phyloP scores from a whole-genome alignment of 495 filamentous ascomycete species.

The Annulohypoxylon nitens region DNA sequence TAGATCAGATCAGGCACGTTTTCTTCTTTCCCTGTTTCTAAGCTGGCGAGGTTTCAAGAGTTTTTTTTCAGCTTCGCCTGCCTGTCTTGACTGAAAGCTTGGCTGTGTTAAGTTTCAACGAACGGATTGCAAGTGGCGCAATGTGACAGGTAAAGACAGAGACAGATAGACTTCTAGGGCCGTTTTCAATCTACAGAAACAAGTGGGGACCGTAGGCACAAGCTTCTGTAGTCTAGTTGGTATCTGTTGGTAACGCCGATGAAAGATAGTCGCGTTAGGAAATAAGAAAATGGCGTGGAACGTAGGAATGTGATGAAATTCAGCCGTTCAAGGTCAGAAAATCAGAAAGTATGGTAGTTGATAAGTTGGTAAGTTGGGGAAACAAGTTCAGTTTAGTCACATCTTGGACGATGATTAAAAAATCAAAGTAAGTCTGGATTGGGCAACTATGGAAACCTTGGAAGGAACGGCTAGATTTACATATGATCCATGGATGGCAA shows the following conservation, averaged over 20 bases:
- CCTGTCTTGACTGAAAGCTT: conserved; percentile 37
- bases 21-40: neutral
- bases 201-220: conserved; percentile 18
- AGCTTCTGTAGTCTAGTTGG: neutral
- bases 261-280: neutral
- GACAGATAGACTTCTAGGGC: neutral
- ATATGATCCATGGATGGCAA: conserved; percentile 39
- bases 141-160: conserved; percentile 2
- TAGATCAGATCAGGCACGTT: conserved; percentile 9
- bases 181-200: conserved; percentile 28
- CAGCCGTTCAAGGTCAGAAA: neutral
- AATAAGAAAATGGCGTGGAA: conserved; percentile 1
- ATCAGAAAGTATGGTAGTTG: conserved; percentile 12
- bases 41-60: conserved; percentile 13
- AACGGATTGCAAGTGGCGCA: conserved; percentile 17
- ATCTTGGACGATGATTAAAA: conserved; percentile 25
- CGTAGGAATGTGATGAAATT: neutral
- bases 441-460: conserved; percentile 36
- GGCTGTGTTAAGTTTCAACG: conserved; percentile 31
- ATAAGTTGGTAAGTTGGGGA: conserved; percentile 20
- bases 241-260: conserved; percentile 5
- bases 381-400: conserved; percentile 17
- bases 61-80: conserved; percentile 23
- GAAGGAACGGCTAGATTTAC: conserved; percentile 37
- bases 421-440: conserved; percentile 27